Evolutionary conservation across 164 flowering plant genomes (phyloP).

Genomic region (Aristolochia contorta): DNA sequence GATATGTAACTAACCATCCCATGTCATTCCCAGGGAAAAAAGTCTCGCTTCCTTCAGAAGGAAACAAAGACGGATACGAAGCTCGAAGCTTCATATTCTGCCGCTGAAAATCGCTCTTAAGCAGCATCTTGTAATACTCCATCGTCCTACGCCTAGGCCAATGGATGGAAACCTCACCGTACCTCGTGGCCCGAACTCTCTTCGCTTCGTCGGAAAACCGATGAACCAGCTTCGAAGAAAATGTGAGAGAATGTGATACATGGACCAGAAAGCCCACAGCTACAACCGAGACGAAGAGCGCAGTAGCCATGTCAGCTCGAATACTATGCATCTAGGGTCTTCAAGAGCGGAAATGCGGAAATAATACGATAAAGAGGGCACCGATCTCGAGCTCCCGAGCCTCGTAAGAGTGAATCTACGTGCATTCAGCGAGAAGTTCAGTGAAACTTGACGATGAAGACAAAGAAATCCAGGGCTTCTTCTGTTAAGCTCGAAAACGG

Average conservation of each 20-base stretch:
- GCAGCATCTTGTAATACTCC: slow-evolving; percentile 46
- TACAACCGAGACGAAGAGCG: not conserved
- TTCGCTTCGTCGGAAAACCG: slow-evolving; percentile 67
- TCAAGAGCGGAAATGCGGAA: too few species aligned
- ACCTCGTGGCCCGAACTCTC: slow-evolving; percentile 21
- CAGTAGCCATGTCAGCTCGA: slow-evolving; percentile 1
- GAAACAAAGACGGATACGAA: slow-evolving; percentile 40
- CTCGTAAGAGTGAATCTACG: too few species aligned
- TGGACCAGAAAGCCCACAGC: slow-evolving; percentile 8
- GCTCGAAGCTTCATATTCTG: slow-evolving; percentile 62
- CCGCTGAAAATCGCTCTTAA: slow-evolving; percentile 45
- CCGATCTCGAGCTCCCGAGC: too few species aligned
- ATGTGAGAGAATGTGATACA: slow-evolving; percentile 12
- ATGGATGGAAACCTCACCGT: slow-evolving; percentile 5
- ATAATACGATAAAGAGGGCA: too few species aligned
- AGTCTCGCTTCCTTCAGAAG: slow-evolving; percentile 65
- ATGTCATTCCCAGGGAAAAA: slow-evolving; percentile 65
- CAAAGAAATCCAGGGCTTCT: too few species aligned
- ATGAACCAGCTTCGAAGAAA: slow-evolving; percentile 55
- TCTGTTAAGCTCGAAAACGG: too few species aligned
- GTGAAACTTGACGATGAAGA: too few species aligned
- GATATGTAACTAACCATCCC: slow-evolving; percentile 48
- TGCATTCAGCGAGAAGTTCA: too few species aligned
- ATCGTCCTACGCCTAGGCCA: slow-evolving; percentile 43
- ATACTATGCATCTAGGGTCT: too few species aligned